Base-by-base conservation (phyloP, 441 rosid genomes). In the Croton setiger region DNA sequence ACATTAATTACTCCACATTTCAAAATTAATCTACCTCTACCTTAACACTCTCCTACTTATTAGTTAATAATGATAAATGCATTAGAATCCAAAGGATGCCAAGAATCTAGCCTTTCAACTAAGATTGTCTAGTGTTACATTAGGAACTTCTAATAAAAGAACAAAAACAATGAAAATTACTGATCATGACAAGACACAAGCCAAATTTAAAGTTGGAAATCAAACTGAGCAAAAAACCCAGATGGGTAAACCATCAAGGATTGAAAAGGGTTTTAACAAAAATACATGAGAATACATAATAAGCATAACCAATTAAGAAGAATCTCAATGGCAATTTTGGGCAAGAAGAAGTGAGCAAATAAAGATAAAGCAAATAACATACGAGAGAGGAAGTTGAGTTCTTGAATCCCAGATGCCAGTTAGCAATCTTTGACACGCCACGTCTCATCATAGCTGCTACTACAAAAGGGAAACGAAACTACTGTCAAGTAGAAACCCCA, bases 361-460 rank as follows among this genome's bases (percentile, higher is more conserved):
- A 0, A 5, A 4, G 14, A 14, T 3, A 65, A 47, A 37, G 41
- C 39, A 54, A 2, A 68, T 0, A 31, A 51, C 31, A 41, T 73
- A 78, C 84, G 65, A 51, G 65, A 49, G 69, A 68, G 53, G 37
- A 74, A 66, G 15, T 71, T 53, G 67, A 73, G 64, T 15, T 54
- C 43, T 37, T 21, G 67, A 78, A 71, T 41, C 76, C 74, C 37
- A 72, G 49, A 44, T 61, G 74, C 71, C 71, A 70, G 55, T 64
- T 59, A 54, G 56, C 57, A 51, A 68, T 36, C 66, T 51, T 69
- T 18, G 74, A 55, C 14, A 64, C 54, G 65, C 23, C 31, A 0
- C 85, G 85, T 76, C 64, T 74, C 80, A 81, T 81, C 62, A 33
- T 72, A 8, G 58, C 56, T 14, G 56, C 72, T 47, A 45, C 43